These are phyloP conservation scores for Didymella sp. DNA, from an alignment of 2,329 filamentous ascomycete species.

Conservation along the genomic window DNA sequence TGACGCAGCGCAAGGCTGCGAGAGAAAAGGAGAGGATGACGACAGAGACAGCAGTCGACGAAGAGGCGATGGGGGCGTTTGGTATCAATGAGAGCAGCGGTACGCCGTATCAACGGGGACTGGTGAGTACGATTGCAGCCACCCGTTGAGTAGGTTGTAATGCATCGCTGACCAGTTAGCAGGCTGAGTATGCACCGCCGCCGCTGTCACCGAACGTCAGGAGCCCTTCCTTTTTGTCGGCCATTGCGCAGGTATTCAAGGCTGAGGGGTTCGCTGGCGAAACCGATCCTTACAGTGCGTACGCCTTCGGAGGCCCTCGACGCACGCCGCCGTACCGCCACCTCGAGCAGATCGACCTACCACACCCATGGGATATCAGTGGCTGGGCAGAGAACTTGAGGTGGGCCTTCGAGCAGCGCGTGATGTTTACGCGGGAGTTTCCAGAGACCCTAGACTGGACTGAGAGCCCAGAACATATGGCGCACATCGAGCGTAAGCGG, in stretches of 20 bases:
- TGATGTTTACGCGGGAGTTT: conserved; percentile 16
- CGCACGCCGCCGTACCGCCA: conserved; percentile 25
- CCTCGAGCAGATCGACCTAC: conserved; percentile 23
- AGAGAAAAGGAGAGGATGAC: neutral
- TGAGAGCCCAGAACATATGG: conserved; percentile 37
- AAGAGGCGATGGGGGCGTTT: neutral
- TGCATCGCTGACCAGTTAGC: neutral
- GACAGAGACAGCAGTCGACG: neutral
- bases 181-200: conserved; percentile 16
- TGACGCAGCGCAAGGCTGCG: neutral
- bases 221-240: neutral
- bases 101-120: conserved; percentile 1
- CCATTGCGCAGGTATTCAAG: conserved; percentile 1
- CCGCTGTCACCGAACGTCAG: neutral
- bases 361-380: conserved; percentile 24
- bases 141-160: neutral
- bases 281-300: conserved; percentile 18
- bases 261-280: conserved; percentile 15
- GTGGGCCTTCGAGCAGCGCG: conserved; percentile 30
- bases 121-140: neutral
- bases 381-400: conserved; percentile 38
- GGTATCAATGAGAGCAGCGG: neutral
- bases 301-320: conserved; percentile 31
- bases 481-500: conserved; percentile 26
- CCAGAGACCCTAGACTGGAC: conserved; percentile 23